Base-by-base conservation (phyloP, 2,329 filamentous ascomycete species). In the Pseudogymnoascus verrucosus region DNA sequence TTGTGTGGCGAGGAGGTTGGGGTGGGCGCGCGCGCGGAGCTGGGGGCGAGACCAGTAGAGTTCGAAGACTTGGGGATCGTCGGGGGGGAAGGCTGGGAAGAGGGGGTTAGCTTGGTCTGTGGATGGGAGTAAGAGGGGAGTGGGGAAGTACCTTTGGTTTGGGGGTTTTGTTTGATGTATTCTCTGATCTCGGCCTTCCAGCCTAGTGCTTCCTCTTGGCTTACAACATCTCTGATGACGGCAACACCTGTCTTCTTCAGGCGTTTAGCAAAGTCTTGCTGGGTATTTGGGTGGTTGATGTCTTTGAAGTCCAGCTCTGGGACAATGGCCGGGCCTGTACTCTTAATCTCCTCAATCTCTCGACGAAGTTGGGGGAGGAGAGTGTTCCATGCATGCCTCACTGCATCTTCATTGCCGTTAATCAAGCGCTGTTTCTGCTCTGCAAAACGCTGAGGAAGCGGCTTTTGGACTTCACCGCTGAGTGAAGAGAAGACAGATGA, bases 31-130 rank as follows among this genome's bases (percentile, higher is more conserved):
- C 3, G 88, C 89, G 67, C 82, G 80, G 47, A 89, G 77, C 72
- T 93, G 89, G 1, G 87, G 78, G 1, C 80, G 79, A 0, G 87
- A 88, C 89, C 89, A 91, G 75, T 91, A 92, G 1, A 92, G 77
- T 72, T 91, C 89, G 69, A 84, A 90, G 5, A 92, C 88, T 51
- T 89, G 85, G 0, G 88, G 88, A 44, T 86, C 80, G 54, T 87
- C 77, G 0, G 80, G 74, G 0, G 88, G 89, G 66, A 90, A 92
- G 2, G 85, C 88, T 47, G 11, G 16, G 4, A 5, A 11, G 1
- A 14, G 7, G n/a, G 7, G 1, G 26, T 61, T 61, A 60, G 19
- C 14, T 37, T 61, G 44, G 8, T 63, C 4, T 19, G 21, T 8
- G 6, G 11, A n/a, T 23, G 23, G 2, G 10, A 10, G 3, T n/a